Percentiles rank a stretch among this genome's conserved stretches.
Conservation (phyloP, 1,139 yeast genomes). For the Candida sp. region DNA sequence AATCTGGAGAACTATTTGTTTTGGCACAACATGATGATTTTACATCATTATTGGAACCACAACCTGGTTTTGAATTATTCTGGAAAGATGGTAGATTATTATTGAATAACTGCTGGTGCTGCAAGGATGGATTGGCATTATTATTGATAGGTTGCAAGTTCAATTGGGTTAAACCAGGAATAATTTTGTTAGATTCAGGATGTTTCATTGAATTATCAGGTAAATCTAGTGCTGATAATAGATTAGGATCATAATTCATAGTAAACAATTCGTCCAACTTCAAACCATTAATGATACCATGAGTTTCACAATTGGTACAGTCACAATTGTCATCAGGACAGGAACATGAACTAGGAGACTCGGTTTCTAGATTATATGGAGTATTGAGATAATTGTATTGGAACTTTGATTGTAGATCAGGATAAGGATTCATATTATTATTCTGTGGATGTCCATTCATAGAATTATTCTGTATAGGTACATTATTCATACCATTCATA, state of each 20-base stretch:
- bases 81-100: not conserved
- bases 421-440: too few species aligned
- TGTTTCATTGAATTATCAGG: not conserved
- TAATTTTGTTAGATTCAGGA: not conserved
- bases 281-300: constrained; percentile 51
- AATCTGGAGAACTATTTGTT: too few species aligned
- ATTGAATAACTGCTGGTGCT: not conserved
- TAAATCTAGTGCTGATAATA: constrained; percentile 1
- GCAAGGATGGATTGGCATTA: not conserved
- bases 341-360: constrained; percentile 19
- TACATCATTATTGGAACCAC: not conserved
- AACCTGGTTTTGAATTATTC: not conserved
- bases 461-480: too few species aligned
- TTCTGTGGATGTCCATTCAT: too few species aligned
- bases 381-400: not conserved
- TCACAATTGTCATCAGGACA: constrained; percentile 48
- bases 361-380: not conserved
- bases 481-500: not conserved
- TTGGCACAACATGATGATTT: too few species aligned
- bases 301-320: constrained; percentile 52
- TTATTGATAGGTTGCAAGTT: not conserved
- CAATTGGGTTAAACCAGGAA: not conserved
- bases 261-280: constrained; percentile 36
- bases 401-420: not conserved
- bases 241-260: constrained; percentile 2